Percentiles rank a stretch among this genome's conserved stretches.
These are phyloP conservation scores for Dictyostelium purpureum DNA, from an alignment of 78 protist genomes.

Conservation along the genomic window DNA sequence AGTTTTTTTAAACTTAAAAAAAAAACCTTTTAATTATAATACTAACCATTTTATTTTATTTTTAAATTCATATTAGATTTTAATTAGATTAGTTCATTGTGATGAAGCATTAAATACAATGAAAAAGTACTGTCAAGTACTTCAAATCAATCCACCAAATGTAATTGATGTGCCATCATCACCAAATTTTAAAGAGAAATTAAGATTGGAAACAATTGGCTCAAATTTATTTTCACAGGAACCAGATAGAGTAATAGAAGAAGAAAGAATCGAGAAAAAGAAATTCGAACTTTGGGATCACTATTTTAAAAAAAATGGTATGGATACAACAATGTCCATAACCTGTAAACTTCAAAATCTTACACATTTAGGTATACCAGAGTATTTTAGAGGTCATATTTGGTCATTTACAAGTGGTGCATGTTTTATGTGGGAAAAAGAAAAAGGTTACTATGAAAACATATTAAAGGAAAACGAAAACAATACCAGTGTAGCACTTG, in stretches of 20 bases:
- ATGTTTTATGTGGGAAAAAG: constrained; percentile 62
- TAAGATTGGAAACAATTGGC: constrained; percentile 39
- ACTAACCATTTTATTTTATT: too few relatives aligned
- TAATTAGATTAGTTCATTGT: constrained; percentile 44
- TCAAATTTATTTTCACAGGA: constrained; percentile 31
- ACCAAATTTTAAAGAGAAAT: constrained; percentile 6
- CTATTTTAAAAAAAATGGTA: constrained; percentile 45
- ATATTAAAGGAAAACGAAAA: constrained; percentile 1
- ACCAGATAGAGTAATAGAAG: constrained; percentile 15
- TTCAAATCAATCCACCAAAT: background rate
- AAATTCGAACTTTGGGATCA: constrained; percentile 43
- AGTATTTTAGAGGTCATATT: constrained; percentile 45
- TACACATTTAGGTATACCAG: constrained; percentile 54
- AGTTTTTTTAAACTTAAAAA: too few relatives aligned
- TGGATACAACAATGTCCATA: constrained; percentile 61
- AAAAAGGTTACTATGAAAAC: constrained; percentile 45
- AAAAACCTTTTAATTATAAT: too few relatives aligned
- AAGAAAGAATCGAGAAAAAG: constrained; percentile 3
- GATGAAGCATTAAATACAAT: constrained; percentile 67
- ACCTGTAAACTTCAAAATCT: background rate
- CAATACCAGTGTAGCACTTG: constrained; percentile 28
- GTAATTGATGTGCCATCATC: background rate
- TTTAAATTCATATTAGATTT: background rate
- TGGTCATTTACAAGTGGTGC: constrained; percentile 72
- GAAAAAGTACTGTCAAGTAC: constrained; percentile 2